Conservation (phyloP, 176 grass and related monocot species). For the Zoysia pacifica region DNA sequence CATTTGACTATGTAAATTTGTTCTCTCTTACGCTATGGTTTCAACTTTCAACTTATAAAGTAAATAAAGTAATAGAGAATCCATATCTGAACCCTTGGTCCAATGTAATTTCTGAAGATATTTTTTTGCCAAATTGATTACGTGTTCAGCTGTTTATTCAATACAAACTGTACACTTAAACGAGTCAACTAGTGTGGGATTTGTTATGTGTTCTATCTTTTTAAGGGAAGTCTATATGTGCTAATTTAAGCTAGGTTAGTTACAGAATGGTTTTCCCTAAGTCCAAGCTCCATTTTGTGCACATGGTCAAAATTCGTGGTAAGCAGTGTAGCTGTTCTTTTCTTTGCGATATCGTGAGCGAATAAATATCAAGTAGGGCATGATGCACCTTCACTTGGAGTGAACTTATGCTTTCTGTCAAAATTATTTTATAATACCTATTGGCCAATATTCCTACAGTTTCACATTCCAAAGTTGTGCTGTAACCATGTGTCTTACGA, state of each 20-base stretch:
- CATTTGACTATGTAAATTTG: constrained; percentile 22
- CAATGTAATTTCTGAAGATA: neutral
- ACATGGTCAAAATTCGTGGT: neutral
- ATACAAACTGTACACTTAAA: neutral
- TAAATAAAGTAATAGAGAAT: no score
- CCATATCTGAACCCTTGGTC: no score
- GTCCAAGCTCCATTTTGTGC: neutral
- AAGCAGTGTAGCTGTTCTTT: neutral
- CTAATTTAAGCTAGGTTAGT: neutral
- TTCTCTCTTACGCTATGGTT: constrained; percentile 19
- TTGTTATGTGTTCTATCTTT: neutral
- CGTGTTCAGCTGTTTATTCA: no score
- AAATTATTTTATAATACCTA: neutral
- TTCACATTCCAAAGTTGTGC: neutral
- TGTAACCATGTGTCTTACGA: neutral
- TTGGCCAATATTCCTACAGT: neutral
- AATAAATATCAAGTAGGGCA: constrained; percentile 7
- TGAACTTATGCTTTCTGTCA: constrained; percentile 4
- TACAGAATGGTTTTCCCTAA: neutral
- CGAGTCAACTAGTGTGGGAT: neutral
- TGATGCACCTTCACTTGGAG: constrained; percentile 22
- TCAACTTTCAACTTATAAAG: neutral
- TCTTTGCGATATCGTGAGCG: neutral
- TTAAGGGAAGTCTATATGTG: neutral
- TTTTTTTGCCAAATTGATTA: neutral